Conservation (phyloP, 2,329 filamentous ascomycete genomes). For the Teratosphaeria zuluensis region DNA sequence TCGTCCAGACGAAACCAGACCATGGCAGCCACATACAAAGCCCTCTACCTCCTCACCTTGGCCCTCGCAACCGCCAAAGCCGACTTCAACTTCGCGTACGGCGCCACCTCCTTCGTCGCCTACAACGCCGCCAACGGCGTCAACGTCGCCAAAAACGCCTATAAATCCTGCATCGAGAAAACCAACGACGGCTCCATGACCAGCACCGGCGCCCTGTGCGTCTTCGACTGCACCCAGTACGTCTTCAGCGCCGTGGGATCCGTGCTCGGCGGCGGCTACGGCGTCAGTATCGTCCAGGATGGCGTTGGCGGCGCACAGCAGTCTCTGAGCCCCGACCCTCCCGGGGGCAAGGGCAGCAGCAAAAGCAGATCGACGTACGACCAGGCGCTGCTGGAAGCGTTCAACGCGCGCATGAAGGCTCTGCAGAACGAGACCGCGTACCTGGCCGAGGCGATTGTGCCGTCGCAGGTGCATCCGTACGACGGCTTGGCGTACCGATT, state of each 20-base stretch:
- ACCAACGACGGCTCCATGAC: not conserved
- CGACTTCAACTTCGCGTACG: not conserved
- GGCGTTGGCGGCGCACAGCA: not conserved
- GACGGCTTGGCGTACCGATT: not conserved
- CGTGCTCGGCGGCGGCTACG: not conserved
- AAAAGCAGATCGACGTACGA: not conserved
- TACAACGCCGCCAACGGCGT: not conserved
- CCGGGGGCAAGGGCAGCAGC: not conserved
- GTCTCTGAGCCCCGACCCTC: not conserved
- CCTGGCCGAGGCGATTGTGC: not conserved
- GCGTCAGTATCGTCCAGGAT: not conserved
- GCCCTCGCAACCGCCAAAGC: not conserved
- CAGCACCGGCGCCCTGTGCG: not conserved
- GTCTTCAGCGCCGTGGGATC: not conserved
- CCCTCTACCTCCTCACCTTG: not conserved
- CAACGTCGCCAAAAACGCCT: not conserved
- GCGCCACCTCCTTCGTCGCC: not conserved
- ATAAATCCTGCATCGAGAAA: not conserved
- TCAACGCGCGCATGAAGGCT: not conserved
- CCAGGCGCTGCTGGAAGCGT: not conserved
- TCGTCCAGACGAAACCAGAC: too few species aligned
- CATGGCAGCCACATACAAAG: not conserved
- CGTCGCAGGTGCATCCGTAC: not conserved
- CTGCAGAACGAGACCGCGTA: not conserved
- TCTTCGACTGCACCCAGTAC: not conserved